Base-by-base conservation (phyloP, 208 protist species). In the Herpetomonas samuelpessoai region DNA sequence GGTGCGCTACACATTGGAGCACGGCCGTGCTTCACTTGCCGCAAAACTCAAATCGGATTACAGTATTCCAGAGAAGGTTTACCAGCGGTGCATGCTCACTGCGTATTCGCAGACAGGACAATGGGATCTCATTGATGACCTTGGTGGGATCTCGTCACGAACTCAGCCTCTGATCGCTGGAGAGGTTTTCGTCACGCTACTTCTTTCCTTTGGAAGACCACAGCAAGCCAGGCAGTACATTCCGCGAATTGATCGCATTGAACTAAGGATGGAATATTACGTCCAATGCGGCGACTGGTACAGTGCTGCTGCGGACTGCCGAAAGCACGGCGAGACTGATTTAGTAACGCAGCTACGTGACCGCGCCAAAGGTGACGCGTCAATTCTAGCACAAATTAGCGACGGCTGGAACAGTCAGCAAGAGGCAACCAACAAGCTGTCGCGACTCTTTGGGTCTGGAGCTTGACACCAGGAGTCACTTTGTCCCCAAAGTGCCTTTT, bases 181-280 rank as follows among this genome's bases (percentile, higher is more conserved):
- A 0, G 79, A 85, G 47, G 66, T 79, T 7, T 78, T 91, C 59
- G 71, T 91, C 10, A 74, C 56, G 7, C 59, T 71, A 28, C 64
- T 95, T 49, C 71, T 92, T 52, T 63, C 59, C 6, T 76, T 77
- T 59, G 65, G 73, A 24, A 73, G 82, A 10, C 55, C 65, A 9
- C 68, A 92, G 48, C 84, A 92, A 50, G 88, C 88, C 21, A 86
- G 76, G 51, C 62, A 73, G 56, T 88, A 86, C 71, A 85, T 95
- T 50, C 51, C 75, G 14, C 81, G 80, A 7, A 64, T 95, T 35
- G 57, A 68, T 1, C 69, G 68, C 24, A 87, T 92, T 48, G 79
- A 88, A 66, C 60, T 65, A 35, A 77, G 84, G 41, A 87, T 95
- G 74, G 82, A 95, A 57, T 88, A 78, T 62, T 95, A 88, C 68